Evolutionary conservation across 2,329 filamentous ascomycete species (phyloP).

Genomic region (Mariannaea sp.): DNA sequence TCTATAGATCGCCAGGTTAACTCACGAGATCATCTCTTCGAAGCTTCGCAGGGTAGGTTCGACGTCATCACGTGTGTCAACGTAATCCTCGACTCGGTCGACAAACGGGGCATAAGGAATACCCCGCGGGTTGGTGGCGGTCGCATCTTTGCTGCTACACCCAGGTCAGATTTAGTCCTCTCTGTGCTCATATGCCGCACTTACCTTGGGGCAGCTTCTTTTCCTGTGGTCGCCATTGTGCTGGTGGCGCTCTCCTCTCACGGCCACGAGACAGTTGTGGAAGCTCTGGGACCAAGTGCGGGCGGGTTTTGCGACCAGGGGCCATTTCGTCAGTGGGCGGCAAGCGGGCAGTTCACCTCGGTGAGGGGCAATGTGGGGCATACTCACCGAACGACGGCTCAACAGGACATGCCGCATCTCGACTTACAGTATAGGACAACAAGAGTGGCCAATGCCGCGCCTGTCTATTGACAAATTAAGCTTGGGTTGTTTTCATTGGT

Average conservation of each 20-base stretch:
- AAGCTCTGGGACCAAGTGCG: constrained; percentile 32
- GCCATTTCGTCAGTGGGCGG: constrained; percentile 41
- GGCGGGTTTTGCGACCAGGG: constrained; percentile 37
- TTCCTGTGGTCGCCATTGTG: constrained; percentile 50
- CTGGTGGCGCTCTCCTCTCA: constrained; percentile 28
- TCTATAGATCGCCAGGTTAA: constrained; percentile 27
- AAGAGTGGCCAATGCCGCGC: no score
- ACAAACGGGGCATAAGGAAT: constrained; percentile 86
- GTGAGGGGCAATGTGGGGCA: constrained; percentile 40
- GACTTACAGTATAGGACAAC: no score
- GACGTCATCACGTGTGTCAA: constrained; percentile 76
- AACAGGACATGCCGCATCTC: not conserved
- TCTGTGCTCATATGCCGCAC: not conserved
- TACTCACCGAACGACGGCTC: constrained; percentile 1
- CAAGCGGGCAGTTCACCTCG: constrained; percentile 36
- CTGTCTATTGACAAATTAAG: no score
- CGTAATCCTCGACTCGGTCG: constrained; percentile 87
- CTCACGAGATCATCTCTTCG: constrained; percentile 91
- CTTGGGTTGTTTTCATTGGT: no score
- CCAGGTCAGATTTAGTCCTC: constrained; percentile 19
- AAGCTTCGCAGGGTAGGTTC: constrained; percentile 82
- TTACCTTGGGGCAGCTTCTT: constrained; percentile 45
- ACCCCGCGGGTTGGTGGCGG: constrained; percentile 76
- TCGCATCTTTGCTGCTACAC: constrained; percentile 49
- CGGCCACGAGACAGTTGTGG: constrained; percentile 25